Evolutionary conservation across 768 basidiomycete genomes (phyloP), one percentile per base, ranked within the genome.

Genomic region (Mycena kentingensis): DNA sequence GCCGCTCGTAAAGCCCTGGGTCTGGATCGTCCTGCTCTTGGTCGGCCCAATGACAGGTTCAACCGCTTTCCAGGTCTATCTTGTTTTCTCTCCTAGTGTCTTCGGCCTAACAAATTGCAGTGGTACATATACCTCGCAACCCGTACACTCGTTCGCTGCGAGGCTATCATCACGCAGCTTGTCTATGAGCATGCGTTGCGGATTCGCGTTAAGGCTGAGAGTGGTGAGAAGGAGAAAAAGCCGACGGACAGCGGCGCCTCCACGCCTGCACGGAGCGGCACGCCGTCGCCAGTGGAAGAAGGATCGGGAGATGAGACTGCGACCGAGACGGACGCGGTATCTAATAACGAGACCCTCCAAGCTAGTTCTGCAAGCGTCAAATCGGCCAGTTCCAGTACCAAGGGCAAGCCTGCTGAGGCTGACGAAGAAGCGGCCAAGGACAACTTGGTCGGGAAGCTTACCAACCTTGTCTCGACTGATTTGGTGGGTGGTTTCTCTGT

Each of bases 371-470:
- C 58, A 28, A 60, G 58, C 47, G 46, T 60, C 48, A 60, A 60
- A 22, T 60, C 58, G 15, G 46, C 46, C 27, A 49, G 50, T 3
- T 60, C 58, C n/a, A 54, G 43, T 18, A 60, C 31, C 27, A 59
- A 60, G 28, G 47, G 44, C 43, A 55, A 55, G 34, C 51, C 44
- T 7, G 28, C 27, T 19, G 43, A 52, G 22, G 51, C 46, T 21
- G 36, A 55, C 21, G 52, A 42, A 28, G 52, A 63, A 35, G 47
- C 56, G 10, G 57, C 32, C 3, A 58, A 52, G 26, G 60, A 69
- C 7, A 84, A 85, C 61, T 67, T 88, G 18, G 79, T 84, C 31
- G 89, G 90, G 10, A 87, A 82, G 63, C 84, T 92, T 64, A 91
- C 87, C 65, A 91, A 89, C 49, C 69, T 90, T 11, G 79, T 89